phyloP scores from a whole-genome alignment of 345 rosid genomes.

The Sisymbrium altissimum region DNA sequence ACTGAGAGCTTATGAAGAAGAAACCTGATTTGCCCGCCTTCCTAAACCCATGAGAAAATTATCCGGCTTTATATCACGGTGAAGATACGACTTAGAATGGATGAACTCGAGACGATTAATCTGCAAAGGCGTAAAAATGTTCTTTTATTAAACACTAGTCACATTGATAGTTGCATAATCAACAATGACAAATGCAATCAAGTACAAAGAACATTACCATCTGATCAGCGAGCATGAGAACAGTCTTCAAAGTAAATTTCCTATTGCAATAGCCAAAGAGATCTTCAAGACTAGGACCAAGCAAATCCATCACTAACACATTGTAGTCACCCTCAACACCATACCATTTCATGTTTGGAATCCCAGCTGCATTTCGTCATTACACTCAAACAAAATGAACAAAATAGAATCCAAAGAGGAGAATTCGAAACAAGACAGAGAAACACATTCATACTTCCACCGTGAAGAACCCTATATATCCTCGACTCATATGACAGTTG shows the following conservation, averaged over 20 bases:
- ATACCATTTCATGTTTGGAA: conserved; percentile 88
- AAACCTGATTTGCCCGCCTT: conserved; percentile 88
- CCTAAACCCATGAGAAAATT: conserved; percentile 96
- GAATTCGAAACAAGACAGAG: background rate
- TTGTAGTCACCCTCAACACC: conserved; percentile 90
- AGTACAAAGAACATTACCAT: conserved; percentile 49
- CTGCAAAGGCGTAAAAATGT: conserved; percentile 30
- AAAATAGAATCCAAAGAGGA: background rate
- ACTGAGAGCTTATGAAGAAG: background rate
- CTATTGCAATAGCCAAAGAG: conserved; percentile 83
- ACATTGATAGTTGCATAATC: background rate
- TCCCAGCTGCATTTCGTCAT: conserved; percentile 67
- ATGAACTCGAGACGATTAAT: conserved; percentile 86
- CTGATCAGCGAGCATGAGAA: conserved; percentile 98
- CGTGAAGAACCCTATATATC: conserved; percentile 78
- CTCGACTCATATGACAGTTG: conserved; percentile 78
- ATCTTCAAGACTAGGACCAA: conserved; percentile 98
- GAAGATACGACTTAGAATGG: conserved; percentile 89
- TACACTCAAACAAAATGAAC: background rate
- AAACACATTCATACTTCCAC: conserved; percentile 66
- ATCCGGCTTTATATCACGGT: conserved; percentile 95
- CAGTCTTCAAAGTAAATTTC: conserved; percentile 83
- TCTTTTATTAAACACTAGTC: background rate
- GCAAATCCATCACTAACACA: conserved; percentile 93
- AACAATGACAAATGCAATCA: background rate